phyloP scores from a whole-genome alignment of 371 early-diverging fungal genomes.

The Fennellomyces sp. region DNA sequence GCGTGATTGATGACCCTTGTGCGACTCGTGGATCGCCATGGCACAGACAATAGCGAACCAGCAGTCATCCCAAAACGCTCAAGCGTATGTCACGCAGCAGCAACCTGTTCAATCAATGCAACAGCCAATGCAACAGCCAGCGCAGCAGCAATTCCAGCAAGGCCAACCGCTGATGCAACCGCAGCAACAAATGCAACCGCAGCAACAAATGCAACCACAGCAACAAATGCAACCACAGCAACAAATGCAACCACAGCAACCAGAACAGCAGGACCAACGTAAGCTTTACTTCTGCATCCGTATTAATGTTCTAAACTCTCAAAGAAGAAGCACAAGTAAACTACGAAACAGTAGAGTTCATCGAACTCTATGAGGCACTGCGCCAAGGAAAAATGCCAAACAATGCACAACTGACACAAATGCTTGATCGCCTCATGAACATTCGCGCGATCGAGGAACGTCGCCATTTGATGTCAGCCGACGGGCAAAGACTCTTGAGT shows the following conservation, averaged over 20 bases:
- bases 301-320: too few relatives aligned
- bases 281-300: background rate
- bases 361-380: slow-evolving; percentile 52
- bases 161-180: background rate
- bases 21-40: background rate
- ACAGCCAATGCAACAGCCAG: background rate
- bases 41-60: background rate
- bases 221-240: slow-evolving; percentile 1
- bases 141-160: background rate
- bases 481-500: slow-evolving; percentile 49
- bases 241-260: background rate
- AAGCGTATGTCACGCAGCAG: background rate
- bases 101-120: background rate
- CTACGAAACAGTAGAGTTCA: slow-evolving; percentile 30
- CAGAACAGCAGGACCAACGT: background rate
- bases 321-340: background rate
- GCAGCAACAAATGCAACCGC: background rate
- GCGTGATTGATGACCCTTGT: background rate
- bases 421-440: slow-evolving; percentile 42
- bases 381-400: slow-evolving; percentile 64
- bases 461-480: slow-evolving; percentile 48
- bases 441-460: slow-evolving; percentile 45
- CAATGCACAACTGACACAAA: slow-evolving; percentile 55
- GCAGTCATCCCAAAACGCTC: background rate
- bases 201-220: background rate